These are phyloP conservation scores for Paraglomus brasilianum DNA, from an alignment of 192 early-diverging fungal species.

Conservation along the genomic window DNA sequence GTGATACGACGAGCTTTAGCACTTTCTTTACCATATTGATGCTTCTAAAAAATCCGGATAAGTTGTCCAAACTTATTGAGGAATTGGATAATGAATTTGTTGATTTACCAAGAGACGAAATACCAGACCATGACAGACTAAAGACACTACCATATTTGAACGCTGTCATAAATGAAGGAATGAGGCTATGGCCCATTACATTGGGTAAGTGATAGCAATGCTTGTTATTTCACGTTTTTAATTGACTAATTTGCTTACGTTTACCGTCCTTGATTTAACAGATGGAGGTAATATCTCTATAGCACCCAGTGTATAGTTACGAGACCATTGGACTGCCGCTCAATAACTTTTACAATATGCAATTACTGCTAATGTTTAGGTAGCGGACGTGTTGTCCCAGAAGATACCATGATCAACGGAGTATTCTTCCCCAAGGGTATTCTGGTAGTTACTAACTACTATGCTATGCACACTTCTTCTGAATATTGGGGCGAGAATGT, in stretches of 20 bases:
- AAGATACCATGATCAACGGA: slow-evolving; percentile 42
- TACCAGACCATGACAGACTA: slow-evolving; percentile 44
- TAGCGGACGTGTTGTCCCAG: slow-evolving; percentile 25
- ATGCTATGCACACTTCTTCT: slow-evolving; percentile 38
- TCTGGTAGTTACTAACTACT: slow-evolving; percentile 35
- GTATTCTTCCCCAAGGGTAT: slow-evolving; percentile 46
- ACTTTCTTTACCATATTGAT: slow-evolving; percentile 35
- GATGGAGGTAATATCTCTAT: background rate
- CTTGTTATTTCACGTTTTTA: background rate
- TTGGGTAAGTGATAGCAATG: background rate
- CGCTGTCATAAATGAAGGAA: slow-evolving; percentile 54
- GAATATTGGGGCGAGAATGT: slow-evolving; percentile 51
- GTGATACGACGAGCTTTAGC: slow-evolving; percentile 34
- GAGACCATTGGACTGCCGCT: too few species aligned
- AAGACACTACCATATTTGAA: slow-evolving; percentile 49
- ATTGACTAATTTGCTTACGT: background rate
- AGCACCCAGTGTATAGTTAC: background rate
- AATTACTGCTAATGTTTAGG: slow-evolving; percentile 33
- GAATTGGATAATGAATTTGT: slow-evolving; percentile 35
- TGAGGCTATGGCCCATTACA: slow-evolving; percentile 50
- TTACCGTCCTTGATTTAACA: background rate
- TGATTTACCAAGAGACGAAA: slow-evolving; percentile 13
- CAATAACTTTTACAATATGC: background rate
- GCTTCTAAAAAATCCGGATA: slow-evolving; percentile 33
- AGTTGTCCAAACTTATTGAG: slow-evolving; percentile 27